Base-by-base conservation (phyloP, 2,329 filamentous ascomycete species). In the Ceratocystis colombiana region DNA sequence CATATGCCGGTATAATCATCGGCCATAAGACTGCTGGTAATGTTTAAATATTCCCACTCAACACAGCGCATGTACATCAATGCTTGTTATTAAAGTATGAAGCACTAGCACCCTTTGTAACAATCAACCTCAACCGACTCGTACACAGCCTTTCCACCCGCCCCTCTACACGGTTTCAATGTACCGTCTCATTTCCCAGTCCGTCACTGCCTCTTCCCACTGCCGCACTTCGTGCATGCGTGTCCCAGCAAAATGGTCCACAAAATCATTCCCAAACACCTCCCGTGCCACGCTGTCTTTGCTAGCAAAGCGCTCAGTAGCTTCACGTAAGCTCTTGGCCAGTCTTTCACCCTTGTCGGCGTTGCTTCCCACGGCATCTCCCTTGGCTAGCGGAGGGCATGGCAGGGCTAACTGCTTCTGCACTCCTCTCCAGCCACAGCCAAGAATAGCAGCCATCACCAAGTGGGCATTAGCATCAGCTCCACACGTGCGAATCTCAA, bases 171-270 rank as follows among this genome's bases (percentile, higher is more conserved):
- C 85, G n/a, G 86, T 89, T 75, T 90, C 88, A 69, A 90, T 89
- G 72, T 91, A 91, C 68, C 88, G 81, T 76, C 83, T 84, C 74
- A 90, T 80, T 75, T 92, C 88, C 91, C 93, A 97, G 75, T 97
- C 94, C 22, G 94, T 97, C 5, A 97, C 93, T 1, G 92, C 92
- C 75, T 97, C 93, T 72, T 97, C 92, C 88, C 89, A 99, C 22
- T 96, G 77, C 68, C 89, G 80, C 67, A 94, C 82, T 77, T 99
- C 94, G 76, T 99, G 92, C 75, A 96, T 88, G 70, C 94, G 83
- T 20, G 93, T 96, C 17, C 94, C 94, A 12, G 87, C 90, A 78
- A 87, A 99, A 75, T 97, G 94, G 17, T 97, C 92, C 2, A 99
- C 94, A 76, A 99, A 99, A 7, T 88, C 89, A 74, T 97, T 88